These are phyloP conservation scores for Solanum gracilifrons DNA, from an alignment of 257 asterid species.

Conservation along the genomic window DNA sequence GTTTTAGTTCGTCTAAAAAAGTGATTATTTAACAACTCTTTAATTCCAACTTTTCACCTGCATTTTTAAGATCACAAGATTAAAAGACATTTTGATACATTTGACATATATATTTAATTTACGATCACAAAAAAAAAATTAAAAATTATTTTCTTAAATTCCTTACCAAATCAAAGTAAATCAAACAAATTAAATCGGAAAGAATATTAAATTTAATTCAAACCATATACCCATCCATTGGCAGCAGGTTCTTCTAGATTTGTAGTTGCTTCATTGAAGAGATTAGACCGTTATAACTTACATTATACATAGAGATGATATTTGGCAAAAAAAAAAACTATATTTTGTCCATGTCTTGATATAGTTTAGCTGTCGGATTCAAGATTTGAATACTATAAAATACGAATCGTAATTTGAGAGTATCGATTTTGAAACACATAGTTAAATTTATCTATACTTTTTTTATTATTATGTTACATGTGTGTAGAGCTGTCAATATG, in stretches of 20 bases:
- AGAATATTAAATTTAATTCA: neutral
- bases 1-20: no score
- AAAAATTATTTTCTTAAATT: neutral
- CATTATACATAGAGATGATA: neutral
- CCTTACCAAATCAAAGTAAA: neutral
- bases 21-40: neutral
- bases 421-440: neutral
- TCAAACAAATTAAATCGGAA: no score
- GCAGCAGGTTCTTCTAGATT: neutral
- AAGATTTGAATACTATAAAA: neutral
- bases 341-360: neutral
- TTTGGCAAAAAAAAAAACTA: neutral
- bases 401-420: no score
- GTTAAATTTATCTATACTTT: neutral
- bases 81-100: accelerated
- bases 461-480: no score
- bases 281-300: neutral
- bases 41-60: no score
- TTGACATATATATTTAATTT: neutral
- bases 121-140: no score
- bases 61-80: no score
- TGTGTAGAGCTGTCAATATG: no score
- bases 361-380: neutral
- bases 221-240: neutral
- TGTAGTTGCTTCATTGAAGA: neutral